Evolutionary conservation across 2,329 filamentous ascomycete genomes (phyloP).

Genomic region (Ophidiomyces ophidiicola): DNA sequence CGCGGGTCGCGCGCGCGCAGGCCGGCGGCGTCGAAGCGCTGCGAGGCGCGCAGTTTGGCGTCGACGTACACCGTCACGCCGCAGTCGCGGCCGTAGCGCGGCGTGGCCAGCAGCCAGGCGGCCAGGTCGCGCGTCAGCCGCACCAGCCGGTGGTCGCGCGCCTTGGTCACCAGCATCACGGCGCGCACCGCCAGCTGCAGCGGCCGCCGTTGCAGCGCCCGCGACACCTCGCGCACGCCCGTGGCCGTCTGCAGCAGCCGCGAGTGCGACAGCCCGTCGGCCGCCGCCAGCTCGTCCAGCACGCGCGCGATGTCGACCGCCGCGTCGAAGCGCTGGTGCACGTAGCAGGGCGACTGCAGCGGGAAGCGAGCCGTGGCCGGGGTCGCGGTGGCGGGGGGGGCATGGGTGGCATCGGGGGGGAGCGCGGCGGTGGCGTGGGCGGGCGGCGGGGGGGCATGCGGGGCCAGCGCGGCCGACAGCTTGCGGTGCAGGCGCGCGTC

Average conservation of each 20-base stretch:
- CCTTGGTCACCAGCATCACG: constrained; percentile 98
- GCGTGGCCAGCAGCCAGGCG: constrained; percentile 76
- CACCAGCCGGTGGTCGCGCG: constrained; percentile 85
- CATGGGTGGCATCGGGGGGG: constrained; percentile 68
- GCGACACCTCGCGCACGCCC: constrained; percentile 86
- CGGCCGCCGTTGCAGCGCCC: constrained; percentile 82
- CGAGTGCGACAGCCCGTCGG: constrained; percentile 83
- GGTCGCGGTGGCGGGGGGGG: constrained; percentile 32
- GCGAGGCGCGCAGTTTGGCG: constrained; percentile 76
- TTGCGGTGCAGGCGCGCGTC: constrained; percentile 10
- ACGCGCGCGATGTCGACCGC: constrained; percentile 91
- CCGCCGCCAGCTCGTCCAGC: constrained; percentile 80
- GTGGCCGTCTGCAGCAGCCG: constrained; percentile 90
- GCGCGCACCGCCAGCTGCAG: constrained; percentile 85
- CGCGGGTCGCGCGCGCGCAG: constrained; percentile 62
- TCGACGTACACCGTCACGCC: constrained; percentile 98
- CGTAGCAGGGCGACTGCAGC: constrained; percentile 89
- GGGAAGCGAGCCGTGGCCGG: constrained; percentile 44
- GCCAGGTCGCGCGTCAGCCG: constrained; percentile 76
- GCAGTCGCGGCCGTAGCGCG: constrained; percentile 76
- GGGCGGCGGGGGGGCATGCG: constrained; percentile 31
- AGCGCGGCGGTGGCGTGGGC: constrained; percentile 35
- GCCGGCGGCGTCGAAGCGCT: constrained; percentile 67
- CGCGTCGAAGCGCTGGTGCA: constrained; percentile 93
- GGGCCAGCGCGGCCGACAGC: constrained; percentile 13